Percentiles rank a stretch among this genome's conserved stretches.
phyloP scores from a whole-genome alignment of 2,329 filamentous ascomycete genomes.

The Graphilbum sp. region DNA sequence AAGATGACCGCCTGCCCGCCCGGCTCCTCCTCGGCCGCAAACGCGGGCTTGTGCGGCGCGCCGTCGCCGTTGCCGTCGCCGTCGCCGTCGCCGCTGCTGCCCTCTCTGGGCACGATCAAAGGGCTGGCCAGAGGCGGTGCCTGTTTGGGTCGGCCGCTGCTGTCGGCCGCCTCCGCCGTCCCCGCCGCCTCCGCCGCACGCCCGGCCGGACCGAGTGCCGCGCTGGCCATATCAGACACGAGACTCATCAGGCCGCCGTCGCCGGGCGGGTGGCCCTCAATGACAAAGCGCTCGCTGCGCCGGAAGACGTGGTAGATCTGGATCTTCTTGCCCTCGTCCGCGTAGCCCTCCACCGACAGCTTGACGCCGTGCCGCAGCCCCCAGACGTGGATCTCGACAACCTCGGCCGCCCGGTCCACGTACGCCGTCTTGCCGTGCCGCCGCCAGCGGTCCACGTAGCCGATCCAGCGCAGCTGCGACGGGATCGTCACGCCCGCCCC shows the following conservation, averaged over 20 bases:
- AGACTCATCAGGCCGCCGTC: constrained; percentile 32
- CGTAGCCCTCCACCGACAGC: constrained; percentile 68
- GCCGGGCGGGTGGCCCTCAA: constrained; percentile 39
- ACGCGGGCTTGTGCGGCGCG: constrained; percentile 5
- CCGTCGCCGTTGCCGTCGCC: constrained; percentile 6
- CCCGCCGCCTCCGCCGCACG: neutral
- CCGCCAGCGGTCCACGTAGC: constrained; percentile 80
- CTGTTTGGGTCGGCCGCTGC: neutral
- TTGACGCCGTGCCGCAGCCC: constrained; percentile 78
- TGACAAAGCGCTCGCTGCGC: constrained; percentile 52
- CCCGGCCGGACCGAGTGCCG: neutral
- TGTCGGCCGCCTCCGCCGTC: neutral
- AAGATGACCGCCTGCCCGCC: constrained; percentile 65
- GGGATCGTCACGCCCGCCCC: constrained; percentile 79
- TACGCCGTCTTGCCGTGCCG: constrained; percentile 54
- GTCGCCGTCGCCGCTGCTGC: too few relatives aligned
- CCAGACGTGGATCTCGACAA: constrained; percentile 82
- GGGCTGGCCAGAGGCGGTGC: neutral
- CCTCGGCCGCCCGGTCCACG: constrained; percentile 65
- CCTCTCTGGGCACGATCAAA: too few relatives aligned
- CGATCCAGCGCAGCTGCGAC: constrained; percentile 74
- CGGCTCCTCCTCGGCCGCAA: constrained; percentile 20
- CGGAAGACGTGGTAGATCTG: constrained; percentile 68
- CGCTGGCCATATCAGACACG: constrained; percentile 33
- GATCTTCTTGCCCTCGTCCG: constrained; percentile 79